Conservation (phyloP, 768 basidiomycete species). For the Hericium erinaceus region DNA sequence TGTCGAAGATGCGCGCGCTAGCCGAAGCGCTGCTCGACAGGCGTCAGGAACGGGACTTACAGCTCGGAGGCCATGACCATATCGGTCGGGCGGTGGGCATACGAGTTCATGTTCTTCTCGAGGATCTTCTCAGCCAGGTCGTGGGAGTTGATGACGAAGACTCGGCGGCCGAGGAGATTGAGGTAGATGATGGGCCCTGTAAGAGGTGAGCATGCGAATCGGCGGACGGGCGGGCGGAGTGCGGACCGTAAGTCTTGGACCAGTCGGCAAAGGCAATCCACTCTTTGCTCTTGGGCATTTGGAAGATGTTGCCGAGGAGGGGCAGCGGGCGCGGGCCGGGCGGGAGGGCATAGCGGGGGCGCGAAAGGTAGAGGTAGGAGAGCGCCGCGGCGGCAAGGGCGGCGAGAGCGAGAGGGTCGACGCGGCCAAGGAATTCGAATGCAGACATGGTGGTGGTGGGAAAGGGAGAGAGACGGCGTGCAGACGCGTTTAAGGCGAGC, state of each 20-base stretch:
- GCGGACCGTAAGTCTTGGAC: conserved; percentile 10
- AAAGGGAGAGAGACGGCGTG: too few relatives aligned
- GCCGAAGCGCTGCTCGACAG: background rate
- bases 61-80: conserved; percentile 15
- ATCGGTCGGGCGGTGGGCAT: conserved; percentile 14
- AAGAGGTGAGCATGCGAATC: too few relatives aligned
- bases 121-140: conserved; percentile 15
- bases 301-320: conserved; percentile 13
- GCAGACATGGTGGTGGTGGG: too few relatives aligned
- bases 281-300: conserved; percentile 10
- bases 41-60: background rate
- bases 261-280: conserved; percentile 9
- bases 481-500: too few relatives aligned
- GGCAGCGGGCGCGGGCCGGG: conserved; percentile 12
- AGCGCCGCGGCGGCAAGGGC: background rate
- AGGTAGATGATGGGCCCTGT: conserved; percentile 18
- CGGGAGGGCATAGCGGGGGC: background rate
- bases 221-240: background rate
- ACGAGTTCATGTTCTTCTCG: conserved; percentile 18
- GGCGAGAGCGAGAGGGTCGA: background rate
- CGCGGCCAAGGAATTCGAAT: background rate
- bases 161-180: conserved; percentile 14
- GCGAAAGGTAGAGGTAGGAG: background rate
- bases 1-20: too few relatives aligned
- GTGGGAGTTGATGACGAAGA: conserved; percentile 17